Evolutionary conservation across 768 basidiomycete species (phyloP), one percentile per base, ranked within the genome.

Genomic region (Pleurotus pulmonarius): DNA sequence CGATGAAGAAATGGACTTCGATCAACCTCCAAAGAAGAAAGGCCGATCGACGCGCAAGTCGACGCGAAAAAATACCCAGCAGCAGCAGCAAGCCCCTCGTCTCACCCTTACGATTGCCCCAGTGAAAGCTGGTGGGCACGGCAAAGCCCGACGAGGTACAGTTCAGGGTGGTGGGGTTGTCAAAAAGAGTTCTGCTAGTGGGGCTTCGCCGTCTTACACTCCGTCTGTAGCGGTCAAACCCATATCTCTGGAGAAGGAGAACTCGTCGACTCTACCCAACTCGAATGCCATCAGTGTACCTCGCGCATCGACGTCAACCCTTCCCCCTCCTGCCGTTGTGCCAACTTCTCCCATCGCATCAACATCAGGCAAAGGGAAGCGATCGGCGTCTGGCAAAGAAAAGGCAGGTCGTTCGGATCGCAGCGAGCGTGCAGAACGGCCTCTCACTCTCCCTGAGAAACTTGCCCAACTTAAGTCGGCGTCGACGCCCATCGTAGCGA

Each of bases 161-260:
- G 85, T 92, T 47, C 80, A 82, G 51, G 82, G 84, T 2, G 90
- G 90, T 3, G 91, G 90, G 13, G 72, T 93, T 55, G 77, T 75
- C 53, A 93, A 93, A 71, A 81, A 83, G 22, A 64, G 75, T 1
- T 58, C 69, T 22, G 44, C 69, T 49, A 58, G 68, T 9, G 62
- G 72, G 22, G 37, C 38, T 11, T 53, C 51, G 13, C 16, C 20
- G 16, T 53, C 51, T 5, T 24, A 20, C 18, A 41, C 67, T 40
- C 40, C 60, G 38, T 52, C 60, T 11, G 49, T 60, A 43, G 57
- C 57, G 37, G 47, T 60, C 13, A 34, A 61, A 2, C 54, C 37
- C 16, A 39, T 52, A 25, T 54, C 55, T 12, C 24, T 47, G 20
- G 72, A 76, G 61, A 77, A 76, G 63, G 72, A 75, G 66, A 83